phyloP scores from a whole-genome alignment of 495 filamentous ascomycete genomes.

The Patellaria atrata region DNA sequence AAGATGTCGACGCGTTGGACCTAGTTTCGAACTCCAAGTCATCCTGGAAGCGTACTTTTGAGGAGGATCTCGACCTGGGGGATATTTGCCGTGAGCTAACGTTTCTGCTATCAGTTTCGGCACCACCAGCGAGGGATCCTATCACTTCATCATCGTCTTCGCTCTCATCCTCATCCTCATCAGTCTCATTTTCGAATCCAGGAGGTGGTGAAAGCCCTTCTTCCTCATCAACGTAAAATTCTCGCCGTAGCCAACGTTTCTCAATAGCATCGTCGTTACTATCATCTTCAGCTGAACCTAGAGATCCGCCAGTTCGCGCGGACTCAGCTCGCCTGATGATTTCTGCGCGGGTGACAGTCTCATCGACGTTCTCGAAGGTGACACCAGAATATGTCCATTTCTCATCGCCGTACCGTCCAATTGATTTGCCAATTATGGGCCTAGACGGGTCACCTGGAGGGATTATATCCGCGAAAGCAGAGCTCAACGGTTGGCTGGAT shows the following conservation, averaged over 20 bases:
- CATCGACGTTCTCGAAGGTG: conserved; percentile 27
- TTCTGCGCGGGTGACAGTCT: conserved; percentile 34
- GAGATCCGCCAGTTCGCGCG: too few species aligned
- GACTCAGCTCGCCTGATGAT: conserved; percentile 28
- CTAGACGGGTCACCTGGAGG: conserved; percentile 6
- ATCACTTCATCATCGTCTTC: conserved; percentile 18
- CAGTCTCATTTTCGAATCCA: conserved; percentile 27
- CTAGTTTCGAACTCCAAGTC: conserved; percentile 58
- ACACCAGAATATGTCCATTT: conserved; percentile 1
- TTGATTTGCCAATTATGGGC: conserved; percentile 9
- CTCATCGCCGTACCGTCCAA: conserved; percentile 11
- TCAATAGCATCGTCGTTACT: conserved; percentile 28
- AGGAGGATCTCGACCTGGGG: conserved; percentile 63
- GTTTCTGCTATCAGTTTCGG: conserved; percentile 4
- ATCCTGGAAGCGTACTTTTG: conserved; percentile 72
- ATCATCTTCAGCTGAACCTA: conserved; percentile 12
- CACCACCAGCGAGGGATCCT: conserved; percentile 12
- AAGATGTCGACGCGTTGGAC: conserved; percentile 69
- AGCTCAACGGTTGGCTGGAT: conserved; percentile 25
- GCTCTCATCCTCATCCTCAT: conserved; percentile 46
- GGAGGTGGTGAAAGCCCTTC: conserved; percentile 50
- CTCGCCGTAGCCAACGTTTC: conserved; percentile 57
- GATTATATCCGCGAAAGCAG: conserved; percentile 21
- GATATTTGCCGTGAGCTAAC: conserved; percentile 22
- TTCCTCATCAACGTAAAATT: conserved; percentile 71